Evolutionary conservation across 2,329 filamentous ascomycete species (phyloP), one percentile per base, ranked within the genome.

Genomic region (Pleoardoris graminearum): DNA sequence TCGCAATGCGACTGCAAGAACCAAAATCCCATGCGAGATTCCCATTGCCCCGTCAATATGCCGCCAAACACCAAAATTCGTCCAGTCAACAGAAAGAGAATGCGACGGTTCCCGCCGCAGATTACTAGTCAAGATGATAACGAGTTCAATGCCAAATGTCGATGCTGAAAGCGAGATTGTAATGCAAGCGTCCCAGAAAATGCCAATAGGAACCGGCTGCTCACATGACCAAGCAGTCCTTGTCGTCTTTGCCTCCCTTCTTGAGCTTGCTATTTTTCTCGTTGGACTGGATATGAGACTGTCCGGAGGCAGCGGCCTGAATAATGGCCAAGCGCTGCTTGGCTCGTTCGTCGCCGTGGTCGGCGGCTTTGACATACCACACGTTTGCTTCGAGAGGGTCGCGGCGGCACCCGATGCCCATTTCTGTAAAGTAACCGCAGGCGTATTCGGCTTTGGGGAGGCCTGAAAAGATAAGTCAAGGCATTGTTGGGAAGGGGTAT

Each of bases 331-430:
- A 80, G 22, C 94, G 85, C 66, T 94, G 88, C 72, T 88, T 93
- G 45, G 94, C 94, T 52, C 91, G 85, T 65, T 94, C 90, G 66
- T 97, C 92, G 41, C 93, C 94, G 44, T 90, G 85, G 61, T 96
- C 93, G 14, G 94, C 93, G 4, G 94, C 94, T 74, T 90, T 90
- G 62, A 99, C 93, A 71, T 99, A 99, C 93, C 92, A 97, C 27
- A 96, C 90, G 68, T 99, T 99, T 62, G 94, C 93, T 73, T 97
- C 92, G 37, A 99, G 82, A n/a, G 93, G 86, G 71, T 99, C 94
- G 43, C 91, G 86, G 32, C 91, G 89, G 72, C 91, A 97, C 44
- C 94, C 94, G 63, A 99, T 97, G 57, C 94, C 94, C 90, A 95
- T 96, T 73, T 99, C 94, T 4, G 92, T 97, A 72, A 99, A 99